Evolutionary conservation across 2,329 filamentous ascomycete genomes (phyloP).

Genomic region (Fusarium sterilihyphosum): DNA sequence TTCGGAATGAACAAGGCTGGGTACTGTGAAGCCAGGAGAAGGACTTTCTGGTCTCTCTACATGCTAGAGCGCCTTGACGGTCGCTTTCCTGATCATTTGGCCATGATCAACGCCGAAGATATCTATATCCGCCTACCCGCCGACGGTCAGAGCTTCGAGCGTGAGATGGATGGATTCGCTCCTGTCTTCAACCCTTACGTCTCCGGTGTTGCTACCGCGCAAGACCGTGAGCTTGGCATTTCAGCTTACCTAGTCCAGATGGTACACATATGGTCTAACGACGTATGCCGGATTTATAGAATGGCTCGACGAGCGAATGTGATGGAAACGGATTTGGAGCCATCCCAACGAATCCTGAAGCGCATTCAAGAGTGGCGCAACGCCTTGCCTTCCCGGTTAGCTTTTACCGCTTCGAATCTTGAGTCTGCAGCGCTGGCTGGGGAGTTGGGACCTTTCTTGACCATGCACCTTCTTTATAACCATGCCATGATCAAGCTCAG

Average conservation of each 20-base stretch:
- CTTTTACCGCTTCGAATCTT: conserved; percentile 66
- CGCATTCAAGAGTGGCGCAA: conserved; percentile 68
- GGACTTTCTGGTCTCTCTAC: conserved; percentile 78
- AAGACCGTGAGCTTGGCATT: conserved; percentile 53
- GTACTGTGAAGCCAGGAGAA: conserved; percentile 72
- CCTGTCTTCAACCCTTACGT: conserved; percentile 68
- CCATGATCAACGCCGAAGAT: conserved; percentile 70
- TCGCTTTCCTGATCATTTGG: conserved; percentile 63
- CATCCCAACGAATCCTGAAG: conserved; percentile 58
- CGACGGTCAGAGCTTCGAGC: conserved; percentile 69
- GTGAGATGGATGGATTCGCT: conserved; percentile 63
- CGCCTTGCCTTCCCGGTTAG: conserved; percentile 64
- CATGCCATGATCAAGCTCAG: conserved; percentile 72
- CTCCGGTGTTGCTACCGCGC: conserved; percentile 31
- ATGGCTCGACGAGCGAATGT: conserved; percentile 45
- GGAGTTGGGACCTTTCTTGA: conserved; percentile 67
- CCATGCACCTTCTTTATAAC: conserved; percentile 74
- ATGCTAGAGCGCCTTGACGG: conserved; percentile 74
- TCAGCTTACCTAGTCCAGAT: conserved; percentile 72
- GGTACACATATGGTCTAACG: conserved; percentile 71
- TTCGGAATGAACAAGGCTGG: conserved; percentile 67
- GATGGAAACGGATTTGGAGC: conserved; percentile 42
- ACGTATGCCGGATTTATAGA: conserved; percentile 66
- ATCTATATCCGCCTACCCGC: conserved; percentile 74
- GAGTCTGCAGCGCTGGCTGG: conserved; percentile 63